phyloP scores from a whole-genome alignment of 169 alveolate species.

The Cryptosporidium tyzzeri region DNA sequence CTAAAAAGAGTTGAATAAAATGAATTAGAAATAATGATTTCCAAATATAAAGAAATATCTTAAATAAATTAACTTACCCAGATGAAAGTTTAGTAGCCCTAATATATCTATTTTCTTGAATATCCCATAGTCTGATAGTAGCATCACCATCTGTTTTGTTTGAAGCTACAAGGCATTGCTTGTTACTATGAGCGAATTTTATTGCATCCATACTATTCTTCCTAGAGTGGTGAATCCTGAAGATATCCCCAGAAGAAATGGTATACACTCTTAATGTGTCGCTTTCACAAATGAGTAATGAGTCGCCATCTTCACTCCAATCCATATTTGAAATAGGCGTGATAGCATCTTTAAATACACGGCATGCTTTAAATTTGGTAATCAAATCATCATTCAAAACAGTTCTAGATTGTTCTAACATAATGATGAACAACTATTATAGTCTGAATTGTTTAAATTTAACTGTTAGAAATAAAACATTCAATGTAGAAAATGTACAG shows the following conservation, averaged over 20 bases:
- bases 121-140: conserved; percentile 51
- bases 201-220: conserved; percentile 70
- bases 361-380: conserved; percentile 50
- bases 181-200: conserved; percentile 66
- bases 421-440: background rate
- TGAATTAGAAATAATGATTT: background rate
- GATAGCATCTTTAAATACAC: conserved; percentile 68
- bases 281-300: conserved; percentile 62
- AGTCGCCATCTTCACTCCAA: conserved; percentile 77
- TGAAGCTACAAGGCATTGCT: conserved; percentile 65
- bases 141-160: conserved; percentile 62
- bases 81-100: conserved; percentile 59
- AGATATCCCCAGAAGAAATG: conserved; percentile 65
- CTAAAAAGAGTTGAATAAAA: background rate
- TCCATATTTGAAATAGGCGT: conserved; percentile 65
- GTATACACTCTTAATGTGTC: conserved; percentile 71
- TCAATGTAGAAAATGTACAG: background rate
- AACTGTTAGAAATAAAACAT: background rate
- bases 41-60: background rate
- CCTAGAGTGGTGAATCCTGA: conserved; percentile 56
- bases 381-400: conserved; percentile 40
- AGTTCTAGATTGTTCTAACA: conserved; percentile 4
- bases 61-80: conserved; percentile 26
- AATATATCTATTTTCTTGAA: conserved; percentile 57
- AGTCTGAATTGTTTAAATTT: background rate